phyloP scores from a whole-genome alignment of 2,329 filamentous ascomycete genomes.

The Zelopaecilomyces penicillatus region DNA sequence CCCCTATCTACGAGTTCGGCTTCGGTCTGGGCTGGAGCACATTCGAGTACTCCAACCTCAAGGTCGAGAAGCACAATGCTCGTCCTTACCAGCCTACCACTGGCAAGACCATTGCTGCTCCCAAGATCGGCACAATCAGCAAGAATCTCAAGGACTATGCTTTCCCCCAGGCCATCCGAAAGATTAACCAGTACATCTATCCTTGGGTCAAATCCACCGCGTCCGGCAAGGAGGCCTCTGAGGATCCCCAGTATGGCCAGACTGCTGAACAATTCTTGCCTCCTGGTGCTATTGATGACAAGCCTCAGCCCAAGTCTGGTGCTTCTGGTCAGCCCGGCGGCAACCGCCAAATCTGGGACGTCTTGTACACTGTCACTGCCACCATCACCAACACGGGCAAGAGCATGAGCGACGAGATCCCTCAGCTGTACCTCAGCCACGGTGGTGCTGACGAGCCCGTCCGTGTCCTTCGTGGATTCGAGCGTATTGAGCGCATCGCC shows the following conservation, averaged over 20 bases:
- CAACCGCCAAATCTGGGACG: constrained; percentile 58
- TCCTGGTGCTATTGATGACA: constrained; percentile 44
- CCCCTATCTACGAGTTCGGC: constrained; percentile 73
- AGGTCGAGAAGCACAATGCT: constrained; percentile 42
- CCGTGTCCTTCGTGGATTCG: constrained; percentile 68
- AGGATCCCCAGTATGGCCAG: constrained; percentile 52
- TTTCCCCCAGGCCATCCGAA: constrained; percentile 53
- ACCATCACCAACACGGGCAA: constrained; percentile 64
- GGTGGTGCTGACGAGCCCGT: constrained; percentile 66
- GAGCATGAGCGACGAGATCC: constrained; percentile 58
- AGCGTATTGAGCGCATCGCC: constrained; percentile 59
- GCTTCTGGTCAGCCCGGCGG: constrained; percentile 51
- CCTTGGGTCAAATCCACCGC: constrained; percentile 62
- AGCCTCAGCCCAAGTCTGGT: constrained; percentile 45
- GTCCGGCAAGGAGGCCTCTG: constrained; percentile 44
- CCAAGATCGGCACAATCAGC: constrained; percentile 55
- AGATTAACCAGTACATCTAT: constrained; percentile 54
- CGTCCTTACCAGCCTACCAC: constrained; percentile 48
- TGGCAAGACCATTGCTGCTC: constrained; percentile 55
- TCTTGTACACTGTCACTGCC: constrained; percentile 58
- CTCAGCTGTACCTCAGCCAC: constrained; percentile 72
- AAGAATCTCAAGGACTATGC: constrained; percentile 56
- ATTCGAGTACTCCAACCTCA: constrained; percentile 64
- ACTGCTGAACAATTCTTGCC: constrained; percentile 53
- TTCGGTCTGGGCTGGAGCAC: constrained; percentile 74